These are phyloP conservation scores for Tylopilus cervinicoccineus DNA, from an alignment of 768 basidiomycete species.

Conservation along the genomic window DNA sequence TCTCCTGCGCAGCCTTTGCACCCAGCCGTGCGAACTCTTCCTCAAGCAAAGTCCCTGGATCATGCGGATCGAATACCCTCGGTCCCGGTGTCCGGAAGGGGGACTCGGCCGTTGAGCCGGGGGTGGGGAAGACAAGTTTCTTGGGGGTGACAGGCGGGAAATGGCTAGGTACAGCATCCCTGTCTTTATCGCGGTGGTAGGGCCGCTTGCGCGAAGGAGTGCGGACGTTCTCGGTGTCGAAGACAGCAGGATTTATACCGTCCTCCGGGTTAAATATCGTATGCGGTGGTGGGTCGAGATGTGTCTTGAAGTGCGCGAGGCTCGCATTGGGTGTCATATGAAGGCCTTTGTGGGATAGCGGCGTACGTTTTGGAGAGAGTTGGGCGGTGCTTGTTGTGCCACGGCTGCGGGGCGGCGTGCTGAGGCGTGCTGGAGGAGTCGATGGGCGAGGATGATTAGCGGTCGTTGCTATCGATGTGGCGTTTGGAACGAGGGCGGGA, in stretches of 20 bases:
- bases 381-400: constrained; percentile 30
- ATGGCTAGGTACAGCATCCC: constrained; percentile 13
- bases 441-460: constrained; percentile 17
- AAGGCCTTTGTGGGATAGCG: constrained; percentile 62
- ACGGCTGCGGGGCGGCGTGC: constrained; percentile 35
- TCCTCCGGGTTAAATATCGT: constrained; percentile 24
- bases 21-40: constrained; percentile 65
- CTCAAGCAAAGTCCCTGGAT: constrained; percentile 62
- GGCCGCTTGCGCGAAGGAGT: constrained; percentile 46
- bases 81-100: constrained; percentile 49
- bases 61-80: constrained; percentile 64
- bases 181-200: constrained; percentile 26
- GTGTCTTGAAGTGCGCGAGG: constrained; percentile 63
- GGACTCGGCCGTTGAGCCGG: constrained; percentile 30
- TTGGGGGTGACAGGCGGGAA: constrained; percentile 43
- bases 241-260: constrained; percentile 36
- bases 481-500: constrained; percentile 26
- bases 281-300: constrained; percentile 59
- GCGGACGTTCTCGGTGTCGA: constrained; percentile 35
- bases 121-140: constrained; percentile 35
- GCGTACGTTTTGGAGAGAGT: constrained; percentile 61
- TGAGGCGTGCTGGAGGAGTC: constrained; percentile 39
- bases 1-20: constrained; percentile 43
- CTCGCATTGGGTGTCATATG: constrained; percentile 68
- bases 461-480: constrained; percentile 9